Base-by-base conservation (phyloP, 495 filamentous ascomycete species). In the Corynascus novoguineensis region DNA sequence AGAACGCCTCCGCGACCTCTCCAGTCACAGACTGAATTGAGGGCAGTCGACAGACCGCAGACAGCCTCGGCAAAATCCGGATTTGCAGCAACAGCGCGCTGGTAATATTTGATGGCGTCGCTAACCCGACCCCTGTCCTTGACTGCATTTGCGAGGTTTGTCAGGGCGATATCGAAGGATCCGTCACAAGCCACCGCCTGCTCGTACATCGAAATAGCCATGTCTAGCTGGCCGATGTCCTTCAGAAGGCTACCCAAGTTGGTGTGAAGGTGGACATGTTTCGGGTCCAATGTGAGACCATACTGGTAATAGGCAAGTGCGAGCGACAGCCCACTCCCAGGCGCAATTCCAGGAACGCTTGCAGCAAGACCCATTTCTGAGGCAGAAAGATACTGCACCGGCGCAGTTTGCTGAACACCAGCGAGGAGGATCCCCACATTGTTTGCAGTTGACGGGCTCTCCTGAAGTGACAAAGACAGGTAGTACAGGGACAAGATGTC, bases 1-100 rank as follows among this genome's bases (percentile, higher is more conserved):
- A 86, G 73, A 53, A 96, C 83, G 10, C 93, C 93, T 59, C 93
- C 93, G 45, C 93, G 86, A 15, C 90, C 92, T 60, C 78, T 81
- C 93, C 93, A 99, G 64, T 90, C 90, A 64, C 93, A 99, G 29
- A 99, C 92, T 28, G 93, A 97, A 67, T 96, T 97, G 27, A 97
- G 80, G 24, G 93, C 95, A 62, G 95, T 97, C 12, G 92, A 93
- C 47, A 99, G 79, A 12, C 93, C 93, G 68, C 93, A 99, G 1
- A 97, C 92, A 4, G 93, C 93, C 73, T 97, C 93, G 12, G 95
- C 91, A 73, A 99, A 99, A 22, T 96, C 88, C 0, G 93, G 93
- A 62, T 92, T 99, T 31, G 90, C 83, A 44, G 81, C 79, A 47
- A 99, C 93, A 31, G 93, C 93, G 57, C 92, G 83, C 60, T 82